Evolutionary conservation across 2,329 filamentous ascomycete genomes (phyloP).

Genomic region (Basipetospora sp.): DNA sequence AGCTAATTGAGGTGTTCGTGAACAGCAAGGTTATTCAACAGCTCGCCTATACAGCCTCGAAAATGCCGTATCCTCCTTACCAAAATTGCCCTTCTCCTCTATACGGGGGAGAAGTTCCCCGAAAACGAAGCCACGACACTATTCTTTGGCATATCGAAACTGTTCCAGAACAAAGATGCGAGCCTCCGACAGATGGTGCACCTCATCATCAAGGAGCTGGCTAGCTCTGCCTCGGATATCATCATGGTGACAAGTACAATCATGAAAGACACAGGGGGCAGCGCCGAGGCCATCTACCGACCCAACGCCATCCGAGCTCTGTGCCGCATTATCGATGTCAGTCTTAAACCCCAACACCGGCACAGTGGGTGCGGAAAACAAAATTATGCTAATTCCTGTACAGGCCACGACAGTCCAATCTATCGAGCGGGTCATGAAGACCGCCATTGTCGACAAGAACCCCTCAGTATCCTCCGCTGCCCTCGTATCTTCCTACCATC

Average conservation of each 20-base stretch:
- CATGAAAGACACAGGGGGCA: slow-evolving; percentile 97
- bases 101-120: slow-evolving; percentile 93
- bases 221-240: slow-evolving; percentile 88
- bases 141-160: slow-evolving; percentile 97
- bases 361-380: not conserved
- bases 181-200: slow-evolving; percentile 98
- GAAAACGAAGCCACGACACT: slow-evolving; percentile 94
- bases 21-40: slow-evolving; percentile 90
- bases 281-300: slow-evolving; percentile 83
- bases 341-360: slow-evolving; percentile 16
- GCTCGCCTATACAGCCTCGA: slow-evolving; percentile 87
- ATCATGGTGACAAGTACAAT: slow-evolving; percentile 99
- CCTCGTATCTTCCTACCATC: slow-evolving; percentile 91
- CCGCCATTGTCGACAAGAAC: slow-evolving; percentile 96
- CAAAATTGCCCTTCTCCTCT: slow-evolving; percentile 90
- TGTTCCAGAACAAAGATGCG: slow-evolving; percentile 99
- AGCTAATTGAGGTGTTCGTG: not conserved
- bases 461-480: slow-evolving; percentile 93
- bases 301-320: slow-evolving; percentile 91
- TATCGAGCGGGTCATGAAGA: slow-evolving; percentile 97
- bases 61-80: slow-evolving; percentile 95
- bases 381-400: too few relatives aligned
- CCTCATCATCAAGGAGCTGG: slow-evolving; percentile 93
- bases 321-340: slow-evolving; percentile 90
- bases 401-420: slow-evolving; percentile 93